A percentile compares a stretch with the other conserved stretches of the same genome.
Conservation (phyloP, 345 rosid genomes). For the Syzygium grande region DNA sequence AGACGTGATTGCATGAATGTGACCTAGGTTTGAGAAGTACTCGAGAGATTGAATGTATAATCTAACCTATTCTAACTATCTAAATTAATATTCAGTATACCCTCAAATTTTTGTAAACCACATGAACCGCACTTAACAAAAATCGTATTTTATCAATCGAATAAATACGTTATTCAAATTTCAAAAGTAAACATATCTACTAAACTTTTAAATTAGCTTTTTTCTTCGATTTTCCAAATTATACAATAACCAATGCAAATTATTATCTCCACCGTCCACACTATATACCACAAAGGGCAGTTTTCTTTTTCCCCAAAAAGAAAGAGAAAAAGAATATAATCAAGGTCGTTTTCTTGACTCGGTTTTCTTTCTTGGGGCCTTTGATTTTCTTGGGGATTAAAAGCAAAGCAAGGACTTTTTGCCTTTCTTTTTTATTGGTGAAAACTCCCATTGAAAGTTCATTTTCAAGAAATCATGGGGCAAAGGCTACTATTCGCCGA, state of each 20-base stretch:
- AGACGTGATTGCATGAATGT: not conserved
- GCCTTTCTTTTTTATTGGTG: not conserved
- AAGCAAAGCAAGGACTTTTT: not conserved
- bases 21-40: not conserved
- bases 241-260: not conserved
- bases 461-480: not conserved
- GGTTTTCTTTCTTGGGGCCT: not conserved
- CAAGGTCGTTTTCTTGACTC: not conserved
- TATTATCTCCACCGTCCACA: not conserved
- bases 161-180: not conserved
- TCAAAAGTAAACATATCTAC: not conserved
- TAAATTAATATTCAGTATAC: not conserved
- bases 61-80: not conserved
- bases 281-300: not conserved
- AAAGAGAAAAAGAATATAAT: not conserved
- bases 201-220: not conserved
- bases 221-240: not conserved
- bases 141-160: not conserved
- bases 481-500: not conserved
- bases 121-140: too few relatives aligned
- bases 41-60: conserved; percentile 4
- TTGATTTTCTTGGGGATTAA: not conserved
- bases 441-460: not conserved
- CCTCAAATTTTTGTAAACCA: not conserved
- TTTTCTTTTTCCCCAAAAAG: not conserved